A percentile compares a stretch with the other conserved stretches of the same genome.
These are phyloP conservation scores for Candida gigantensis DNA, from an alignment of 1,139 yeast species.

Conservation along the genomic window DNA sequence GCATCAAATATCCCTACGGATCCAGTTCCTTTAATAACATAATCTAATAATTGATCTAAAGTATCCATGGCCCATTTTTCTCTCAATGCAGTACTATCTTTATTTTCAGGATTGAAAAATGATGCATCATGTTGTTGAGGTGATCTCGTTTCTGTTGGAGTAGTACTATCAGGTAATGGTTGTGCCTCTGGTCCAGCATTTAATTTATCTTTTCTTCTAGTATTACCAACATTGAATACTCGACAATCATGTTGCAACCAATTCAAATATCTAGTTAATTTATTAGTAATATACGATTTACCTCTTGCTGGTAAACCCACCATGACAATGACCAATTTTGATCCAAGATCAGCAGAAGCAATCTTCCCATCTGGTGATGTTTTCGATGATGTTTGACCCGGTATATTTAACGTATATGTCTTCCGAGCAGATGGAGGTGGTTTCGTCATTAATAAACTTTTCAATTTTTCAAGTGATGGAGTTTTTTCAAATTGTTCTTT, in stretches of 20 bases:
- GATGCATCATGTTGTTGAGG: conserved; percentile 62
- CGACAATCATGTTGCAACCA: conserved; percentile 91
- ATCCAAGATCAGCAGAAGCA: conserved; percentile 70
- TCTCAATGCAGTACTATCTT: conserved; percentile 62
- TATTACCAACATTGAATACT: conserved; percentile 92
- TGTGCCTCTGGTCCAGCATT: conserved; percentile 69
- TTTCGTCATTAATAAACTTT: conserved; percentile 37
- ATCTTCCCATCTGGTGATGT: conserved; percentile 82
- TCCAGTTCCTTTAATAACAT: conserved; percentile 77
- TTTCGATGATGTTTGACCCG: conserved; percentile 86
- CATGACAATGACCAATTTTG: conserved; percentile 89
- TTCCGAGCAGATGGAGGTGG: conserved; percentile 44
- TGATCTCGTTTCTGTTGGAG: conserved; percentile 29
- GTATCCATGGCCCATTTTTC: conserved; percentile 98
- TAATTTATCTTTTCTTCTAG: conserved; percentile 74
- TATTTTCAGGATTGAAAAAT: conserved; percentile 83
- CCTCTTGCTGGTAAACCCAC: conserved; percentile 95
- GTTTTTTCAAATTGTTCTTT: conserved; percentile 41
- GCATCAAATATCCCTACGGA: conserved; percentile 96
- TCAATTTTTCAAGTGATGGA: conserved; percentile 44
- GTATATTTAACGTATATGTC: conserved; percentile 86
- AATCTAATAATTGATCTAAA: conserved; percentile 78
- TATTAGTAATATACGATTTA: conserved; percentile 88
- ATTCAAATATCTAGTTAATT: conserved; percentile 80
- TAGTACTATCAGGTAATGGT: conserved; percentile 66